phyloP scores from a whole-genome alignment of 345 rosid genomes.

The Pseudoturritis turrita region DNA sequence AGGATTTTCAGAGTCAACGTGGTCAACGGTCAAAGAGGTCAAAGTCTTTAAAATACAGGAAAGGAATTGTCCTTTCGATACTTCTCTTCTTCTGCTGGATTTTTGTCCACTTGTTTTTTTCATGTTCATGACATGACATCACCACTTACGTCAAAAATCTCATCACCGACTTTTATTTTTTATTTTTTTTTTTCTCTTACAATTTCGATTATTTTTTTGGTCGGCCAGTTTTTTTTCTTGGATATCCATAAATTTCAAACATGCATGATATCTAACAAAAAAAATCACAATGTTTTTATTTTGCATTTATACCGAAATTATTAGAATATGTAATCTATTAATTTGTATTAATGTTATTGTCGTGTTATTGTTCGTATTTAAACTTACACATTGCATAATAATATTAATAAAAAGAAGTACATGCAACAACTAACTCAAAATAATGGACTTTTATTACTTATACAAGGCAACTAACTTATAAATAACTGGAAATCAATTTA shows the following conservation, averaged over 20 bases:
- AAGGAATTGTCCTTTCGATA: constrained; percentile 15
- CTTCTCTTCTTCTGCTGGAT: neutral
- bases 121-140: constrained; percentile 6
- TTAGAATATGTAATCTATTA: too few species aligned
- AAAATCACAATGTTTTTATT: neutral
- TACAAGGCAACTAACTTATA: neutral
- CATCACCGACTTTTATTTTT: constrained; percentile 22
- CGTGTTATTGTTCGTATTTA: too few species aligned
- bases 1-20: constrained; percentile 13
- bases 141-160: neutral
- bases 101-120: constrained; percentile 12
- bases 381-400: too few species aligned
- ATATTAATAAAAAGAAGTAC: too few species aligned
- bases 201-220: neutral
- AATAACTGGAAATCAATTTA: neutral
- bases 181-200: neutral
- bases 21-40: constrained; percentile 32
- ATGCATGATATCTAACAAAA: neutral
- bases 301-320: too few species aligned
- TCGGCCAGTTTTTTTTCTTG: constrained; percentile 1
- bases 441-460: too few species aligned
- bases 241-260: neutral
- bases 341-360: too few species aligned
- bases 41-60: constrained; percentile 23
- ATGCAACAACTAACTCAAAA: too few species aligned